These are phyloP conservation scores for Mycena capillaripes DNA, from an alignment of 768 basidiomycete genomes.

Conservation along the genomic window DNA sequence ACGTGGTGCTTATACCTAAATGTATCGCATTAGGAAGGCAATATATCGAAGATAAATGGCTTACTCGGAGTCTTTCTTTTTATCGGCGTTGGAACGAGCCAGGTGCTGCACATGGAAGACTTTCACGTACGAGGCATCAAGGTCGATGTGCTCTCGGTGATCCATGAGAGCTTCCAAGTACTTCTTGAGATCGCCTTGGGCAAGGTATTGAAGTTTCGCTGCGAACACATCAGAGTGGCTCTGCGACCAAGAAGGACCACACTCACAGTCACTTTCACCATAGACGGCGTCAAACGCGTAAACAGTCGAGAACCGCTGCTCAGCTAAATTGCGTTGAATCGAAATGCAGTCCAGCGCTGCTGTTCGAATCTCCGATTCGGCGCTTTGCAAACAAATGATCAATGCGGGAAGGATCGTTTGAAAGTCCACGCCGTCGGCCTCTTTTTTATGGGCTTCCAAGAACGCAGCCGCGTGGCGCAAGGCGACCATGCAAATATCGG, in stretches of 20 bases:
- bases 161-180: constrained; percentile 69
- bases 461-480: constrained; percentile 86
- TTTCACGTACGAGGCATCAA: constrained; percentile 71
- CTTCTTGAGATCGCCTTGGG: constrained; percentile 70
- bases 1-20: constrained; percentile 79
- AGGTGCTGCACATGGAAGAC: constrained; percentile 74
- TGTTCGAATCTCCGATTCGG: constrained; percentile 57
- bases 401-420: constrained; percentile 83
- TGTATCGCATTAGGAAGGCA: constrained; percentile 14
- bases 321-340: constrained; percentile 56
- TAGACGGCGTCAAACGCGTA: constrained; percentile 85
- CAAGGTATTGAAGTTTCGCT: constrained; percentile 77
- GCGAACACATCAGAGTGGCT: constrained; percentile 24
- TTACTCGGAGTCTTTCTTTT: constrained; percentile 67
- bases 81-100: constrained; percentile 61
- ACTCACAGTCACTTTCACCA: constrained; percentile 70
- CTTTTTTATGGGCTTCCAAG: constrained; percentile 75
- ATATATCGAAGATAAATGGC: constrained; percentile 39
- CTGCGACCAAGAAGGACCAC: neutral
- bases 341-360: constrained; percentile 71
- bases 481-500: constrained; percentile 64
- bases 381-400: constrained; percentile 70
- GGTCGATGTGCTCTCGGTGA: constrained; percentile 67
- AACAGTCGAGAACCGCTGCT: constrained; percentile 64
- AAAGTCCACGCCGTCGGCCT: constrained; percentile 76